Percentiles rank a stretch among this genome's conserved stretches.
Evolutionary conservation across 176 grass and related monocot genomes (phyloP).

Genomic region (Bonia amplexicaulis): DNA sequence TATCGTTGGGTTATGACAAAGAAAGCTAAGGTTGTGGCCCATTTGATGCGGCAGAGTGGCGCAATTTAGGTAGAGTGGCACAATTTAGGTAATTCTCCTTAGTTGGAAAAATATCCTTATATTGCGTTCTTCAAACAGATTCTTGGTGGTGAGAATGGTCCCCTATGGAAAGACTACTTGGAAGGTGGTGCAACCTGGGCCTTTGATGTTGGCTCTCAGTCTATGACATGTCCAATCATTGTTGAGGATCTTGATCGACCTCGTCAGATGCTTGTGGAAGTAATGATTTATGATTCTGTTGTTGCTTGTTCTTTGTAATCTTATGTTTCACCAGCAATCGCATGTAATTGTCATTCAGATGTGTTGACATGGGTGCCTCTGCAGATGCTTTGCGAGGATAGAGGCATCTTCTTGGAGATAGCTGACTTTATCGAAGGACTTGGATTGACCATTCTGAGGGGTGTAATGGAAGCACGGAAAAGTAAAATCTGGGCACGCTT

Average conservation of each 20-base stretch:
- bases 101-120: constrained; percentile 9
- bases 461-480: constrained; percentile 72
- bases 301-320: constrained; percentile 11
- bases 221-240: constrained; percentile 72
- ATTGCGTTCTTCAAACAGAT: constrained; percentile 37
- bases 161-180: constrained; percentile 74
- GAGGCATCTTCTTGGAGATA: constrained; percentile 82
- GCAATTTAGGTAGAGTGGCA: constrained; percentile 2
- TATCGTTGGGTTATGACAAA: neutral
- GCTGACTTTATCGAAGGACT: constrained; percentile 76
- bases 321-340: neutral
- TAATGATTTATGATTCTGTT: constrained; percentile 18
- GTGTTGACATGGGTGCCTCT: constrained; percentile 11
- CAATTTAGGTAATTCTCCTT: constrained; percentile 6
- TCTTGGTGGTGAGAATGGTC: constrained; percentile 47
- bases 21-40: neutral
- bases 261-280: constrained; percentile 81
- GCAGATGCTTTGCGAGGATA: constrained; percentile 81
- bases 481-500: constrained; percentile 83
- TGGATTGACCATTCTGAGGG: constrained; percentile 82
- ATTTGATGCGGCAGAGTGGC: neutral
- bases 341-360: constrained; percentile 3
- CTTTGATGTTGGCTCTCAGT: constrained; percentile 76
- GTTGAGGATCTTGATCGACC: constrained; percentile 79
- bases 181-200: constrained; percentile 88